These are phyloP conservation scores for Russula emetica DNA, from an alignment of 768 basidiomycete species.

Conservation along the genomic window DNA sequence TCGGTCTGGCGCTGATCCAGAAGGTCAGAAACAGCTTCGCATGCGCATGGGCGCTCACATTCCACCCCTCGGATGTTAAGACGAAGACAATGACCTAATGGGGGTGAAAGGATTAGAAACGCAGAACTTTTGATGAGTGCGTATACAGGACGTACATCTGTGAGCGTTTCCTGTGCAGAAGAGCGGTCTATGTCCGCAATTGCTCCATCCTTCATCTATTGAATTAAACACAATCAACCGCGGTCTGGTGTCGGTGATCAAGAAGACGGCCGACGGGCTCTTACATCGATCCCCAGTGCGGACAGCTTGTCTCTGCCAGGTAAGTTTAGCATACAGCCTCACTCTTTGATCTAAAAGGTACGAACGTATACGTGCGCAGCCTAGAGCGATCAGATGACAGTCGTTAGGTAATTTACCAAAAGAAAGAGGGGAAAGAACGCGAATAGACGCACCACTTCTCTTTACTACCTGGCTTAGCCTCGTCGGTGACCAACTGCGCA, in stretches of 20 bases:
- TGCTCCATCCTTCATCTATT: constrained; percentile 7
- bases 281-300: constrained; percentile 23
- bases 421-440: not conserved
- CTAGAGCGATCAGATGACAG: not conserved
- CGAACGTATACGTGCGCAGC: constrained; percentile 21
- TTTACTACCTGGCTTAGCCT: constrained; percentile 6
- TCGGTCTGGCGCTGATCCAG: constrained; percentile 3
- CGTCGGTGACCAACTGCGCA: constrained; percentile 21
- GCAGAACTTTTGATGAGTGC: not conserved
- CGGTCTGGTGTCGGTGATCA: not conserved
- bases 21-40: not conserved
- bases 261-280: not conserved
- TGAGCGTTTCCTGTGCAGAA: constrained; percentile 2
- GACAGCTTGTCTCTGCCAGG: constrained; percentile 14
- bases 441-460: constrained; percentile 12
- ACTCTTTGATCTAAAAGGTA: not conserved
- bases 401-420: not conserved
- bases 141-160: constrained; percentile 8
- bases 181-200: constrained; percentile 9
- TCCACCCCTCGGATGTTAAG: constrained; percentile 14
- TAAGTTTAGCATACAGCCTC: not conserved
- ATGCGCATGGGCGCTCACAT: not conserved
- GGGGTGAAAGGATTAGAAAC: not conserved
- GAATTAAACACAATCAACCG: not conserved
- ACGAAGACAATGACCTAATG: constrained; percentile 8